Evolutionary conservation across 345 rosid species (phyloP), one percentile per base, ranked within the genome.

Genomic region (Hypericum androsaemum): DNA sequence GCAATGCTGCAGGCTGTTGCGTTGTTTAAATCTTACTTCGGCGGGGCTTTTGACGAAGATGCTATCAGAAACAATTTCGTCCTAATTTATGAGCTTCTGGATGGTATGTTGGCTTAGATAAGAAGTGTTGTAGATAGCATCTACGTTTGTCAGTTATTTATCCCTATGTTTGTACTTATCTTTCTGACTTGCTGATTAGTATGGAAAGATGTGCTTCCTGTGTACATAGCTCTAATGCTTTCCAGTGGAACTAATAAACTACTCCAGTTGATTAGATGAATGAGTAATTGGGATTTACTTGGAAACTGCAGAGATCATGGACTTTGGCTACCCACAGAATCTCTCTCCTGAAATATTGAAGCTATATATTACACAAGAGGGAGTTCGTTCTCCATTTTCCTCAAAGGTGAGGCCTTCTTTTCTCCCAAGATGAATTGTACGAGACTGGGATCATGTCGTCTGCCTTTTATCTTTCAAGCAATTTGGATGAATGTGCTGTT

Each of bases 41-140:
- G 99, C 50, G 97, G 99, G 65, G 80, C 97, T 64, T 94, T 94
- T 72, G 99, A 94, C 64, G 99, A 94, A 77, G 97, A 94, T 56
- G 94, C 99, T 36, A 88, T 94, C 48, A 77, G 94, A 39, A 88
- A 94, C 66, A 94, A 86, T 70, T 94, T 94, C 63, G 99, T 94
- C 63, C 74, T 94, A 56, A 94, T 94, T 65, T 94, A 94, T 66
- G 99, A 94, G 73, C 72, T 94, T 55, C 77, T 94, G 66, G 99
- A 94, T 59, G 99, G 97, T 88, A 79, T 44, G 77, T 52, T 35
- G 45, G 48, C 32, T 50, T 39, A 13, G 7, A 6, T 14, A 14
- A 13, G 13, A 38, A 10, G 41, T 58, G 6, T 32, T 52, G 6
- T 1, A 22, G 32, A 22, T 22, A 22, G 32, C 4, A 22, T 22